Evolutionary conservation across 805 yeast species (phyloP).

Genomic region (Yamadazyma tumulicola): DNA sequence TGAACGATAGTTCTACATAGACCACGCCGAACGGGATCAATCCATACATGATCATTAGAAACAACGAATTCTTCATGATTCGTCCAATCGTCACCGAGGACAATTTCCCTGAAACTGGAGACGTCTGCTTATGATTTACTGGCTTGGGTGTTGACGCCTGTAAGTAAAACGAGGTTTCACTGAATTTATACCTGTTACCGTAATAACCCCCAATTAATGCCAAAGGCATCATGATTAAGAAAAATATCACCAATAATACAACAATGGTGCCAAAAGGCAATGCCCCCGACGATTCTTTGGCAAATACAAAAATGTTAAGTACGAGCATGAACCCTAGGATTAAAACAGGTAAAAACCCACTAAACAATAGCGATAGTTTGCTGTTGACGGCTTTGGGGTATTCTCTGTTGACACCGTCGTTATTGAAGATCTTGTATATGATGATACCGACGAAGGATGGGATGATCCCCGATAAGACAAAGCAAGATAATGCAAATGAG

Average conservation of each 20-base stretch:
- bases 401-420: slow-evolving; percentile 27
- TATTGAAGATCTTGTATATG: slow-evolving; percentile 53
- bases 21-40: slow-evolving; percentile 74
- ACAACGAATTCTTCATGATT: slow-evolving; percentile 7
- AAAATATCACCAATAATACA: slow-evolving; percentile 54
- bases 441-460: slow-evolving; percentile 73
- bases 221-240: slow-evolving; percentile 69
- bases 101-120: not conserved
- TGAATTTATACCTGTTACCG: slow-evolving; percentile 36
- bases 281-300: slow-evolving; percentile 68
- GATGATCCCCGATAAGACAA: slow-evolving; percentile 67
- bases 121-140: slow-evolving; percentile 1
- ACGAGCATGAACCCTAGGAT: slow-evolving; percentile 49
- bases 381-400: slow-evolving; percentile 14
- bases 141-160: slow-evolving; percentile 4
- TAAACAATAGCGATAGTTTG: slow-evolving; percentile 25
- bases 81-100: not conserved
- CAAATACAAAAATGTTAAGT: slow-evolving; percentile 71
- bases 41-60: slow-evolving; percentile 53
- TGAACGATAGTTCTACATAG: slow-evolving; percentile 71
- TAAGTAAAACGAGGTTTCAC: slow-evolving; percentile 17
- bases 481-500: slow-evolving; percentile 55
- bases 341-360: slow-evolving; percentile 43
- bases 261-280: slow-evolving; percentile 76
- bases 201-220: slow-evolving; percentile 68